A percentile compares a stretch with the other conserved stretches of the same genome.
These are phyloP conservation scores for Phyllosticta citrichinensis DNA, from an alignment of 2,329 filamentous ascomycete genomes.

Conservation along the genomic window DNA sequence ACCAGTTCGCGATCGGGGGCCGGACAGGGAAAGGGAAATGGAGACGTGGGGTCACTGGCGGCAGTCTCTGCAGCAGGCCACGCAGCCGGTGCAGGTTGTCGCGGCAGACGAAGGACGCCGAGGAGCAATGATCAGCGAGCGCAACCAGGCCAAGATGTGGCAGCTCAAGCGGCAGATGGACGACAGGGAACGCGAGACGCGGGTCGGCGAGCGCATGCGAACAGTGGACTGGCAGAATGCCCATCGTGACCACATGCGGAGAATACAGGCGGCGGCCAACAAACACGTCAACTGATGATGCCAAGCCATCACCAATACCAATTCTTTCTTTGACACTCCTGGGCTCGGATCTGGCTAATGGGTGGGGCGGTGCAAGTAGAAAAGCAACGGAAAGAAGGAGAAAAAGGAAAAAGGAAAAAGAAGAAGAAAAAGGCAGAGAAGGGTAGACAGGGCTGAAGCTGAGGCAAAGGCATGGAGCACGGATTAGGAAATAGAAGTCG, in stretches of 20 bases:
- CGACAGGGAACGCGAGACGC: conserved; percentile 49
- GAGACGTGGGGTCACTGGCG: conserved; percentile 26
- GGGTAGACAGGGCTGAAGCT: background rate
- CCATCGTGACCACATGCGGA: conserved; percentile 69
- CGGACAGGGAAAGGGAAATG: conserved; percentile 22
- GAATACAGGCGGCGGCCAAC: conserved; percentile 56
- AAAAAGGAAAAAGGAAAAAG: background rate
- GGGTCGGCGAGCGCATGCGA: conserved; percentile 67
- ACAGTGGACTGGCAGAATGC: conserved; percentile 63
- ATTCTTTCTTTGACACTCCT: background rate
- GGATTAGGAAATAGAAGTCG: background rate
- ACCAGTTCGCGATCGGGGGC: conserved; percentile 21
- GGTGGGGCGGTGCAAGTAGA: background rate
- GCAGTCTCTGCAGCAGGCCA: conserved; percentile 21
- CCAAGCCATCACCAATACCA: background rate
- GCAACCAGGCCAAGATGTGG: conserved; percentile 50
- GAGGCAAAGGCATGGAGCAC: background rate
- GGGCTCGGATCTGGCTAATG: background rate
- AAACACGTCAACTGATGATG: background rate
- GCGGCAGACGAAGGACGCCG: conserved; percentile 28
- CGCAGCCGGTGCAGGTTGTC: conserved; percentile 14
- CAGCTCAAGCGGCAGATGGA: conserved; percentile 47
- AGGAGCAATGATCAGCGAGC: conserved; percentile 47
- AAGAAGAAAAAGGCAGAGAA: background rate
- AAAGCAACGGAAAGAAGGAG: background rate